Evolutionary conservation across 2,329 filamentous ascomycete species (phyloP).

Genomic region (Aspergillus sp.): DNA sequence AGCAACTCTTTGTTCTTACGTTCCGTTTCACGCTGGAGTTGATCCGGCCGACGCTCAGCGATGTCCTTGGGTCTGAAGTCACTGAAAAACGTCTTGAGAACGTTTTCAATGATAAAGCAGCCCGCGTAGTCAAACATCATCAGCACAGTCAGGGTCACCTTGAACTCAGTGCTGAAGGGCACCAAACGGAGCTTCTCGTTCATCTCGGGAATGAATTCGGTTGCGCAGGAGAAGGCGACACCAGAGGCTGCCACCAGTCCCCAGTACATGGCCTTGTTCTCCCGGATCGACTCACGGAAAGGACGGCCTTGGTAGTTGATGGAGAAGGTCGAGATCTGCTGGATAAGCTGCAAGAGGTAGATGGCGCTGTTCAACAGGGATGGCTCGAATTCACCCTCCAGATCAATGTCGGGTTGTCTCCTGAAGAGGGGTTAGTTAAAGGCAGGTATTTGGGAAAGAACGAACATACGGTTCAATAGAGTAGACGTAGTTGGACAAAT

Average conservation of each 20-base stretch:
- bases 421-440: slow-evolving; percentile 35
- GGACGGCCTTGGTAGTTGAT: slow-evolving; percentile 99
- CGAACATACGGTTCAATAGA: slow-evolving; percentile 71
- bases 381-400: slow-evolving; percentile 90
- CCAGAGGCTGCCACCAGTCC: slow-evolving; percentile 84
- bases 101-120: slow-evolving; percentile 83
- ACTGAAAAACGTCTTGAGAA: slow-evolving; percentile 78
- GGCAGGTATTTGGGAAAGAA: background rate
- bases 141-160: slow-evolving; percentile 71
- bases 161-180: slow-evolving; percentile 84
- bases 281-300: slow-evolving; percentile 91
- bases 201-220: slow-evolving; percentile 91
- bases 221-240: slow-evolving; percentile 90
- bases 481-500: slow-evolving; percentile 86
- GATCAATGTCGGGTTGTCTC: slow-evolving; percentile 64
- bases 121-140: slow-evolving; percentile 86
- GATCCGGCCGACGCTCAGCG: slow-evolving; percentile 77
- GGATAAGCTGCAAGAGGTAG: slow-evolving; percentile 94
- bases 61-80: slow-evolving; percentile 95
- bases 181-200: slow-evolving; percentile 92
- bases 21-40: slow-evolving; percentile 69
- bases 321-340: slow-evolving; percentile 97
- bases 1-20: slow-evolving; percentile 59
- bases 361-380: slow-evolving; percentile 95
- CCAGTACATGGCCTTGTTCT: slow-evolving; percentile 98